phyloP scores from a whole-genome alignment of 2,329 filamentous ascomycete species.

The Aspergillus uvarum region DNA sequence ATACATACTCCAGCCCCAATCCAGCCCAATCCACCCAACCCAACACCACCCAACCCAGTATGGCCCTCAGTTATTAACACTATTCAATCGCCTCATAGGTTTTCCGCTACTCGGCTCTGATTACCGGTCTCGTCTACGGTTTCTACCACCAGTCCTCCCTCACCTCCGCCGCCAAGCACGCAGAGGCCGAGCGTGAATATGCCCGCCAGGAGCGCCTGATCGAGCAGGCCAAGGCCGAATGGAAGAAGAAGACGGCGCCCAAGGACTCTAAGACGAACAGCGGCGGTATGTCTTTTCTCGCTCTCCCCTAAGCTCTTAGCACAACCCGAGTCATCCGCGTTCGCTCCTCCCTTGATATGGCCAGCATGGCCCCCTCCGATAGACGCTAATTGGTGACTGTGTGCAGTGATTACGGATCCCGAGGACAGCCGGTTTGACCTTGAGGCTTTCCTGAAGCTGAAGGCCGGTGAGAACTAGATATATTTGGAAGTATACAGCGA shows the following conservation, averaged over 20 bases:
- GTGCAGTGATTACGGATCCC: slow-evolving; percentile 69
- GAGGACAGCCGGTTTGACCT: slow-evolving; percentile 90
- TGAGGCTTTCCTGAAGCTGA: slow-evolving; percentile 73
- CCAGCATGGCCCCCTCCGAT: slow-evolving; percentile 9
- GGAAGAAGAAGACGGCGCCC: slow-evolving; percentile 70
- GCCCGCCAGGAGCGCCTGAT: slow-evolving; percentile 90
- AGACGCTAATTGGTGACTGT: slow-evolving; percentile 21
- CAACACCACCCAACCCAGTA: neutral
- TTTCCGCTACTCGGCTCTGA: slow-evolving; percentile 93
- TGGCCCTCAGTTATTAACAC: slow-evolving; percentile 16
- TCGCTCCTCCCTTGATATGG: neutral
- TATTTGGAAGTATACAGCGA: slow-evolving; percentile 23
- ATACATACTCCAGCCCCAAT: slow-evolving; percentile 16
- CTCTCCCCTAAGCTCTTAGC: neutral
- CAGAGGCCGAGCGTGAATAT: slow-evolving; percentile 77
- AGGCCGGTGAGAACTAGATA: slow-evolving; percentile 50
- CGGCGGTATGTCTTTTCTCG: slow-evolving; percentile 34
- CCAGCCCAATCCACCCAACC: neutral
- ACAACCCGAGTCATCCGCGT: neutral
- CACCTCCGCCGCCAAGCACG: slow-evolving; percentile 66
- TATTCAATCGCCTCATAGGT: slow-evolving; percentile 60
- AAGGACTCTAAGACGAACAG: slow-evolving; percentile 40
- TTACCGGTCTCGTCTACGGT: slow-evolving; percentile 90
- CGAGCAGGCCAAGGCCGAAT: slow-evolving; percentile 88
- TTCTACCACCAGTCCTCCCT: slow-evolving; percentile 89